Conservation (phyloP, 2,329 filamentous ascomycete species). For the Penicillium sumatraense region DNA sequence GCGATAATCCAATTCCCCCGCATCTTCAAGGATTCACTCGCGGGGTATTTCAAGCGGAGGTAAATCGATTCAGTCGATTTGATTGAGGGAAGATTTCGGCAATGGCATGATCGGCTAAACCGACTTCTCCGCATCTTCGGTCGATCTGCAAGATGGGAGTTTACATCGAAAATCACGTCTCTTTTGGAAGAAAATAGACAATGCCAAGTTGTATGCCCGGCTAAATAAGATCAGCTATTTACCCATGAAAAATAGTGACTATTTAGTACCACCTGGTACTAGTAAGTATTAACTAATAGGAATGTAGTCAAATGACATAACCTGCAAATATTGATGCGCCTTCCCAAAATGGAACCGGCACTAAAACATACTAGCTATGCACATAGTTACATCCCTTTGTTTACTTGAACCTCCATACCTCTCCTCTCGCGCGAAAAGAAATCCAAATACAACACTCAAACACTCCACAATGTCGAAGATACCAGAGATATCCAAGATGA, state of each 20-base stretch:
- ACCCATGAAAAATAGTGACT: background rate
- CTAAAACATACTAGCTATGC: too few relatives aligned
- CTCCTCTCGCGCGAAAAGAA: too few relatives aligned
- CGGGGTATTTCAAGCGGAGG: background rate
- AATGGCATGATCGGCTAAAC: slow-evolving; percentile 4
- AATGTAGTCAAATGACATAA: slow-evolving; percentile 28
- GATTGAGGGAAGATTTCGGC: slow-evolving; percentile 12
- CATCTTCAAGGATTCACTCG: background rate
- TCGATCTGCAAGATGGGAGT: background rate
- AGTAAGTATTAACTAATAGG: too few relatives aligned
- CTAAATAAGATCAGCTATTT: slow-evolving; percentile 4
- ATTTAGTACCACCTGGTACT: too few relatives aligned
- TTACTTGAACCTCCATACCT: too few relatives aligned
- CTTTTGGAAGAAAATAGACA: background rate
- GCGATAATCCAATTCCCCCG: background rate
- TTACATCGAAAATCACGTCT: background rate
- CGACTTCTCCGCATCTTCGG: background rate
- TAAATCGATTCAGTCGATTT: background rate
- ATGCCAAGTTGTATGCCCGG: background rate
- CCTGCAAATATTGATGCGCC: too few relatives aligned
- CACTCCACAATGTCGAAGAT: too few relatives aligned
- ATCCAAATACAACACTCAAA: too few relatives aligned
- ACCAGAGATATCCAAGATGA: too few relatives aligned
- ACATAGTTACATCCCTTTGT: too few relatives aligned
- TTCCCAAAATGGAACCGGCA: too few relatives aligned